phyloP scores from a whole-genome alignment of 169 alveolate species.

The Babesia ovata region DNA sequence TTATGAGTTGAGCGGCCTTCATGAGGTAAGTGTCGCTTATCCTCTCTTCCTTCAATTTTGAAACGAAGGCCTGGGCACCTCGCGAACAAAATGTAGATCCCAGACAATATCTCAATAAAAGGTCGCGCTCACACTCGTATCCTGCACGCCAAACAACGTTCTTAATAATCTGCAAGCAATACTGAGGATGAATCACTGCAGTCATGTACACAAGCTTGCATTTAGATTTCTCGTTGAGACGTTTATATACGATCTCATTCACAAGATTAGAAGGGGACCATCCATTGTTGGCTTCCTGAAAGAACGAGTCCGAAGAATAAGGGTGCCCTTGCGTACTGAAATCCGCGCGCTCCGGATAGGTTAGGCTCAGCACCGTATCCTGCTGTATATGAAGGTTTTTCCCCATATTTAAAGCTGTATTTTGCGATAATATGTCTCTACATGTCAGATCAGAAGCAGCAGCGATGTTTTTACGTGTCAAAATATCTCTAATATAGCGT shows the following conservation, averaged over 20 bases:
- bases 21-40: constrained; percentile 28
- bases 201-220: constrained; percentile 69
- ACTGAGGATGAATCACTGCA: constrained; percentile 71
- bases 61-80: constrained; percentile 72
- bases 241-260: constrained; percentile 25
- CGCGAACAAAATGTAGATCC: constrained; percentile 68
- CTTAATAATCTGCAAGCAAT: constrained; percentile 69
- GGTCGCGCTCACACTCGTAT: constrained; percentile 72
- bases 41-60: constrained; percentile 68
- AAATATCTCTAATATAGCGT: constrained; percentile 65
- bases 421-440: constrained; percentile 16
- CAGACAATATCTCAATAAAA: constrained; percentile 61
- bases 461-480: constrained; percentile 57
- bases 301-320: constrained; percentile 43
- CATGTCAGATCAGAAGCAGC: constrained; percentile 59
- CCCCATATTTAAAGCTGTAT: neutral
- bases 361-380: constrained; percentile 29
- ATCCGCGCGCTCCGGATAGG: constrained; percentile 56
- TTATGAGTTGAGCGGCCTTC: constrained; percentile 52
- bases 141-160: constrained; percentile 71
- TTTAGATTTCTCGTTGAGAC: constrained; percentile 58
- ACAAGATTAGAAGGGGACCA: constrained; percentile 61
- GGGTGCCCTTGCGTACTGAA: constrained; percentile 60
- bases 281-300: neutral
- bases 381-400: neutral